Conservation (phyloP, 2,329 filamentous ascomycete genomes). For the Alternaria ventricosa region DNA sequence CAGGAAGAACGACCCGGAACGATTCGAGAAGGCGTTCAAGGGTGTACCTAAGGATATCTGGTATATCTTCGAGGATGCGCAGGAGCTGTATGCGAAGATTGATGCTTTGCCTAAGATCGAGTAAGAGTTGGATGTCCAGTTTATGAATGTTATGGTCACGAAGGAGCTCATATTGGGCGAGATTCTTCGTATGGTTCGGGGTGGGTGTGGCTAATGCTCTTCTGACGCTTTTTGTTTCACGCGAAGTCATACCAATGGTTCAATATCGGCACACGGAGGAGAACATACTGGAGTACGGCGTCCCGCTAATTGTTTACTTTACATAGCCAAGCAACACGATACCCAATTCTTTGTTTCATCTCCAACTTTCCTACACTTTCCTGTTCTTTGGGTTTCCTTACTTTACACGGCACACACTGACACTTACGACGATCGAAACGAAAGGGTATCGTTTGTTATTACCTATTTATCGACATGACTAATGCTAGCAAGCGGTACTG, state of each 20-base stretch:
- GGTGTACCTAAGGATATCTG: conserved; percentile 73
- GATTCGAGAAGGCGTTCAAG: conserved; percentile 85
- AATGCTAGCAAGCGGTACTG: not conserved
- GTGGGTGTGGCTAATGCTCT: not conserved
- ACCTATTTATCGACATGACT: not conserved
- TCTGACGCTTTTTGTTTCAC: not conserved
- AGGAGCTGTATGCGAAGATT: conserved; percentile 62
- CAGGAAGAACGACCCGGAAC: conserved; percentile 68
- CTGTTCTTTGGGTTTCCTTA: not conserved
- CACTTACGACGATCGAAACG: not conserved
- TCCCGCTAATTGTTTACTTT: not conserved
- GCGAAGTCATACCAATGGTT: not conserved
- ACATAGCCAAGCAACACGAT: not conserved
- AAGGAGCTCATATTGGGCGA: not conserved
- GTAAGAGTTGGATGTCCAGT: conserved; percentile 1
- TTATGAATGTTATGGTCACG: not conserved
- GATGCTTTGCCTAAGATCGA: conserved; percentile 35
- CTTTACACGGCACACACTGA: not conserved
- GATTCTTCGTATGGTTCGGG: not conserved
- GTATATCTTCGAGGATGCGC: conserved; percentile 81
- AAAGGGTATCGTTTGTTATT: not conserved
- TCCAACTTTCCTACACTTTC: not conserved
- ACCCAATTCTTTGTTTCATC: not conserved
- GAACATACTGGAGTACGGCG: not conserved
- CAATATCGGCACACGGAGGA: not conserved